Evolutionary conservation across 2,329 filamentous ascomycete genomes (phyloP).

Genomic region (Hymenoscyphus linearis): DNA sequence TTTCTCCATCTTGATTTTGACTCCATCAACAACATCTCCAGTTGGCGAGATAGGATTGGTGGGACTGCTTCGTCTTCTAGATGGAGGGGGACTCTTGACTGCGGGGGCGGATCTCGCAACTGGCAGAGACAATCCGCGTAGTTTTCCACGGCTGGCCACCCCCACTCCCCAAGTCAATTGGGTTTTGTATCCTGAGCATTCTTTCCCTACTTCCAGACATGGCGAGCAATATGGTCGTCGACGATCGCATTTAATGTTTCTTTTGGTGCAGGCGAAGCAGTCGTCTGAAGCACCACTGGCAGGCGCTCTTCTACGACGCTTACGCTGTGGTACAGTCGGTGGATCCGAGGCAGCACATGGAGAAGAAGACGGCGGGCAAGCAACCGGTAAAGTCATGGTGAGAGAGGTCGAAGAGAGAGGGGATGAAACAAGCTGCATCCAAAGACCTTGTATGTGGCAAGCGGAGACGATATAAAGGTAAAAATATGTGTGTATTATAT

Average conservation of each 20-base stretch:
- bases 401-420: slow-evolving; percentile 4
- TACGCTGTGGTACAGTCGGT: slow-evolving; percentile 31
- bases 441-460: slow-evolving; percentile 6
- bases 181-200: slow-evolving; percentile 95
- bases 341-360: slow-evolving; percentile 22
- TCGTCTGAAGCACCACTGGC: slow-evolving; percentile 87
- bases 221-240: slow-evolving; percentile 91
- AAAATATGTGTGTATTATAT: neutral
- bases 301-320: slow-evolving; percentile 83
- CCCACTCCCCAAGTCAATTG: slow-evolving; percentile 95
- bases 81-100: slow-evolving; percentile 32
- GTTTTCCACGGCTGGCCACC: slow-evolving; percentile 90
- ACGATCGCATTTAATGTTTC: slow-evolving; percentile 80
- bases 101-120: slow-evolving; percentile 54
- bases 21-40: slow-evolving; percentile 21
- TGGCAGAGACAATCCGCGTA: slow-evolving; percentile 77
- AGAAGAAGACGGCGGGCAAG: slow-evolving; percentile 28
- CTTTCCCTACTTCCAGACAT: slow-evolving; percentile 85
- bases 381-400: slow-evolving; percentile 32
- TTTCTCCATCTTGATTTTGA: slow-evolving; percentile 31
- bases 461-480: neutral
- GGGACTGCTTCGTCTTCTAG: slow-evolving; percentile 27
- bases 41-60: slow-evolving; percentile 21
- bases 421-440: slow-evolving; percentile 9
- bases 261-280: slow-evolving; percentile 88